phyloP scores from a whole-genome alignment of 441 rosid genomes.

The Gossypium lobatum region DNA sequence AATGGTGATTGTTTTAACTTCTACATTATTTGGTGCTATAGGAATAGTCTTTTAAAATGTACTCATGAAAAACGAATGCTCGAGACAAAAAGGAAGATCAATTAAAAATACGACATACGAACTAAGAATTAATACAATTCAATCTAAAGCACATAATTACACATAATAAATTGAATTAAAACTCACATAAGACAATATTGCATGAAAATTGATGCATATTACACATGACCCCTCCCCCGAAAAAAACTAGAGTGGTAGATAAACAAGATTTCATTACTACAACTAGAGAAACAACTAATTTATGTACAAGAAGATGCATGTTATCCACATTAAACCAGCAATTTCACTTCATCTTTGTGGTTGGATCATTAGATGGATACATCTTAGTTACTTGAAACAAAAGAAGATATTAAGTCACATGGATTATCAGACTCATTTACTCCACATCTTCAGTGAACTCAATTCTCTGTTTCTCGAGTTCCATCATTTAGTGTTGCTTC shows the following conservation, averaged over 20 bases:
- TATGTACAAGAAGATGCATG: constrained; percentile 8
- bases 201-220: too few species aligned
- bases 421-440: constrained; percentile 3
- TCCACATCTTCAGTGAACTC: constrained; percentile 64
- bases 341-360: background rate
- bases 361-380: constrained; percentile 9
- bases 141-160: too few species aligned
- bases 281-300: background rate
- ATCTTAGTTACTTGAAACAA: constrained; percentile 8
- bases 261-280: background rate
- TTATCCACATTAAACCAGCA: constrained; percentile 4
- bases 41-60: too few species aligned
- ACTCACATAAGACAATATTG: too few species aligned
- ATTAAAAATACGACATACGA: too few species aligned
- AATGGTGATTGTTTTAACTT: too few species aligned
- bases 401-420: background rate
- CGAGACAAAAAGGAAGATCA: too few species aligned
- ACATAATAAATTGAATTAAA: too few species aligned
- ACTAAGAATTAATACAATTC: too few species aligned
- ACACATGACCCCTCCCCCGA: too few species aligned
- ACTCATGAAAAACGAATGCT: too few species aligned
- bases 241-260: background rate
- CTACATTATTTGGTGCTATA: too few species aligned
- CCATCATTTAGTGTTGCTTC: background rate
- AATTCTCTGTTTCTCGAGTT: constrained; percentile 76